Evolutionary conservation across 805 yeast species (phyloP).

Genomic region (Nakazawaea populi): DNA sequence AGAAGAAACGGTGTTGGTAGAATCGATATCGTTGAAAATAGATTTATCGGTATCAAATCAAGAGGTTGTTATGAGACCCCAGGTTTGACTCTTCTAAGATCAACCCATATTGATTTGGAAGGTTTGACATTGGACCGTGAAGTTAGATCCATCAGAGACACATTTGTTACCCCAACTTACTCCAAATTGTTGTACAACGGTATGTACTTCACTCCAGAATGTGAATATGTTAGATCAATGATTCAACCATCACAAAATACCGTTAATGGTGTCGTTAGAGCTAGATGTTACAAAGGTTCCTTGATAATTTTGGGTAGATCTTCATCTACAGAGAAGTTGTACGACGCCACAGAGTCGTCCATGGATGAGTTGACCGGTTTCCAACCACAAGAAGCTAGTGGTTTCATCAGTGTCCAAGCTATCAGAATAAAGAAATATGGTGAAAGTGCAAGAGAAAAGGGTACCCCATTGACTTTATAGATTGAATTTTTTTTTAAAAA

Average conservation of each 20-base stretch:
- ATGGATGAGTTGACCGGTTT: slow-evolving; percentile 99
- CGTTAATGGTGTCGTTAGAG: slow-evolving; percentile 95
- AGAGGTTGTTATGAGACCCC: slow-evolving; percentile 99
- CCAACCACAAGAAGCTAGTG: slow-evolving; percentile 94
- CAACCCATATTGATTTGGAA: slow-evolving; percentile 93
- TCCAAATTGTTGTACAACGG: slow-evolving; percentile 93
- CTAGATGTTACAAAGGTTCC: slow-evolving; percentile 88
- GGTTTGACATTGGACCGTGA: slow-evolving; percentile 97
- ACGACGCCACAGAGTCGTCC: slow-evolving; percentile 96
- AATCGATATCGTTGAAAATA: slow-evolving; percentile 97
- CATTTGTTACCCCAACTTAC: slow-evolving; percentile 89
- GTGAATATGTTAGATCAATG: slow-evolving; percentile 92
- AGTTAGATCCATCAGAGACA: slow-evolving; percentile 94
- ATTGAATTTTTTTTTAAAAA: background rate
- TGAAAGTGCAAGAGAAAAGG: slow-evolving; percentile 83
- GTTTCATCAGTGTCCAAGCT: slow-evolving; percentile 96
- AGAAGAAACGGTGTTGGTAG: slow-evolving; percentile 99
- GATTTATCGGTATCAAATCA: slow-evolving; percentile 97
- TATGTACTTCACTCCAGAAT: slow-evolving; percentile 96
- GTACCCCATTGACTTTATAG: slow-evolving; percentile 44
- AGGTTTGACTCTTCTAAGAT: slow-evolving; percentile 90
- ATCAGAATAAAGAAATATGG: slow-evolving; percentile 98
- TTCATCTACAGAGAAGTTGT: slow-evolving; percentile 91
- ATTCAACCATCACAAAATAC: slow-evolving; percentile 91
- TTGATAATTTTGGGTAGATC: slow-evolving; percentile 86